phyloP scores from a whole-genome alignment of 257 asterid genomes.

The Plectranthus barbatus region DNA sequence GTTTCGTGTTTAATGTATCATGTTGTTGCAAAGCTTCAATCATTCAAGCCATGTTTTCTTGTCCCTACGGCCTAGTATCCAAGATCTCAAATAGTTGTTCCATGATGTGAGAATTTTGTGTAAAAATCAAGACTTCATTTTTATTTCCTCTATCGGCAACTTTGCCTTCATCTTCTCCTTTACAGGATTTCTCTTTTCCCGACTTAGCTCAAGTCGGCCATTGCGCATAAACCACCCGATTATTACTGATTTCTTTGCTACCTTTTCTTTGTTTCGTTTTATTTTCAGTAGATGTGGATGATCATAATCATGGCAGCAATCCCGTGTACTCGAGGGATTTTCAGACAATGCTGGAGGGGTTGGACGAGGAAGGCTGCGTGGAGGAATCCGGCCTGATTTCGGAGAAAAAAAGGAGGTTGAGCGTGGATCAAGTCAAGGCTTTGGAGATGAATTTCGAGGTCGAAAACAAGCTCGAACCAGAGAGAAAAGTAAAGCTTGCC shows the following conservation, averaged over 20 bases:
- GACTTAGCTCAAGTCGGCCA: slow-evolving; percentile 4
- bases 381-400: slow-evolving; percentile 55
- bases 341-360: slow-evolving; percentile 61
- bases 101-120: neutral
- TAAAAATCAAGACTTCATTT: neutral
- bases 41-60: slow-evolving; percentile 35
- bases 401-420: slow-evolving; percentile 70
- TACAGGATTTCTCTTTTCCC: slow-evolving; percentile 6
- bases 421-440: slow-evolving; percentile 75
- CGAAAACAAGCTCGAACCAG: too few species aligned
- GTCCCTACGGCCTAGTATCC: slow-evolving; percentile 22
- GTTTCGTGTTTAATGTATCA: neutral
- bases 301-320: slow-evolving; percentile 29
- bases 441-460: slow-evolving; percentile 59
- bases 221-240: neutral
- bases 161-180: neutral
- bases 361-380: slow-evolving; percentile 68
- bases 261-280: neutral
- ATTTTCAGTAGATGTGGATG: slow-evolving; percentile 30
- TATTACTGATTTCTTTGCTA: neutral
- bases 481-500: slow-evolving; percentile 52
- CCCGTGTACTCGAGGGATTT: slow-evolving; percentile 56
- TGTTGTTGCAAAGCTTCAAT: slow-evolving; percentile 20
- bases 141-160: slow-evolving; percentile 25
- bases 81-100: neutral